Base-by-base conservation (phyloP, 2,329 filamentous ascomycete species). In the Exophiala calicioides region DNA sequence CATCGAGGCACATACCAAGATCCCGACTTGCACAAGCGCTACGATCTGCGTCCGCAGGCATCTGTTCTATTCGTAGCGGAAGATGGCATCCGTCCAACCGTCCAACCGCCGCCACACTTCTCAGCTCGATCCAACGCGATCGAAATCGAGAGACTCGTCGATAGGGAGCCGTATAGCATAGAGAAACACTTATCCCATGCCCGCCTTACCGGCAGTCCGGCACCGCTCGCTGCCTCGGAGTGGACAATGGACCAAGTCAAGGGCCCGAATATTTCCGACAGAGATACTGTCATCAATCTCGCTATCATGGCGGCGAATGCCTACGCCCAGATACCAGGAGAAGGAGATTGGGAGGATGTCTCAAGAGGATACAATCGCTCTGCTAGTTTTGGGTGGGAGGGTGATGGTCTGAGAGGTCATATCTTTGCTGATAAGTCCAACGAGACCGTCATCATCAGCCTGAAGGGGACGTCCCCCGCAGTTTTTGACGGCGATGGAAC, bases 401-500 rank as follows among this genome's bases (percentile, higher is more conserved):
- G 73, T 26, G 90, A 97, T 65, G 91, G 91, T 2, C 76, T 97
- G 19, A 82, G 91, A 45, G 93, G 93, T 2, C 93, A 98, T 66
- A 83, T 98, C 45, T 97, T 91, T 69, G 85, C 87, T 12, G 90
- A 97, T 61, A 81, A 90, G 59, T 80, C 72, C 29, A 96, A 97
- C 66, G 81, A 81, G 26, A 97, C 91, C 1, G 78, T 97, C 42
- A 83, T 97, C 31, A 93, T 97, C 55, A 90, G 89, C 4, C 70
- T 98, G 46, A 98, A 98, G 70, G 93, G 91, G 43, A 96, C 90
- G 0, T 88, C 85, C 1, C 81, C 85, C 2, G 91, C 93, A 9
- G 84, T 97, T 3, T 97, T 96, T 63, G 91, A 97, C 65, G 93
- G 93, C n/a, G 87, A 91, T 27, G 91, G 90, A 40, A 97, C 93